phyloP scores from a whole-genome alignment of 2,329 filamentous ascomycete genomes.

The Aspergillus amoenus region DNA sequence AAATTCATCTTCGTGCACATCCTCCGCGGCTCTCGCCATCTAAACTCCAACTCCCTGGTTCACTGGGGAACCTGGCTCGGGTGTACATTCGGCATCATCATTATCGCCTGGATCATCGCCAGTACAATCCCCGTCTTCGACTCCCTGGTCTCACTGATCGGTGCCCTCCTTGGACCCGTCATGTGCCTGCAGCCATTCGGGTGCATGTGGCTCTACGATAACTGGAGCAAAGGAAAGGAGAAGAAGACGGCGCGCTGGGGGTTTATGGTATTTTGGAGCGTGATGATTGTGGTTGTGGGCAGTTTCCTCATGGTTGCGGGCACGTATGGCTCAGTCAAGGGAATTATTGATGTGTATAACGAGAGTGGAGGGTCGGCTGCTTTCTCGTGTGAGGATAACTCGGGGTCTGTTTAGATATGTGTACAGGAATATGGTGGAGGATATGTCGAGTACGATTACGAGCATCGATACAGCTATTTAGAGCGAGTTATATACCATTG shows the following conservation, averaged over 20 bases:
- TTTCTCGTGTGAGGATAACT: slow-evolving; percentile 49
- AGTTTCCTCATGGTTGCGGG: slow-evolving; percentile 47
- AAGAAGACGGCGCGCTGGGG: slow-evolving; percentile 14
- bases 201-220: slow-evolving; percentile 35
- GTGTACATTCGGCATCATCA: slow-evolving; percentile 16
- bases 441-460: too few relatives aligned
- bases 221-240: slow-evolving; percentile 20
- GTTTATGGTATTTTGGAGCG: slow-evolving; percentile 23
- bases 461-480: too few relatives aligned
- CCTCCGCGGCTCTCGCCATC: slow-evolving; percentile 16
- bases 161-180: slow-evolving; percentile 19
- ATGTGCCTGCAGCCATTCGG: slow-evolving; percentile 19
- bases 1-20: slow-evolving; percentile 15
- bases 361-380: slow-evolving; percentile 36
- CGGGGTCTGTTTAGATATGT: slow-evolving; percentile 13
- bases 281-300: slow-evolving; percentile 39
- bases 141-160: slow-evolving; percentile 19
- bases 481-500: too few relatives aligned
- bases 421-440: too few relatives aligned
- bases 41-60: slow-evolving; percentile 15
- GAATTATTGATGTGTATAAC: slow-evolving; percentile 40
- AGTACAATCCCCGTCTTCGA: slow-evolving; percentile 23
- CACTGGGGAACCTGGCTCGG: slow-evolving; percentile 22
- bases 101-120: slow-evolving; percentile 21
- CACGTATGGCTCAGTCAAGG: slow-evolving; percentile 46